Conservation (phyloP, 164 flowering plant species). For the Warburgia ugandensis region DNA sequence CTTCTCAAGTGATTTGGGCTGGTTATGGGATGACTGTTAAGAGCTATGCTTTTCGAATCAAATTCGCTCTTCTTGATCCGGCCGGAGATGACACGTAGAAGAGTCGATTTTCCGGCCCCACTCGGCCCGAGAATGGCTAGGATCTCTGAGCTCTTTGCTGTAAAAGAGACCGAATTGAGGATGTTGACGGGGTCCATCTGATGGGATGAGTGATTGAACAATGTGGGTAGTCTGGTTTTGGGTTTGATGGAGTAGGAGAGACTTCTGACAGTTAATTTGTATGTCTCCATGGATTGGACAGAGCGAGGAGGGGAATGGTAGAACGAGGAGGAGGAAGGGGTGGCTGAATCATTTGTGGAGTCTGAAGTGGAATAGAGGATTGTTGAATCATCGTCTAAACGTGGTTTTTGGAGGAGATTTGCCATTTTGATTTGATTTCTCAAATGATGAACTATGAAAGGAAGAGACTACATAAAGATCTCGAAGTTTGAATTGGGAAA, state of each 20-base stretch:
- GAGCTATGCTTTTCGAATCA: conserved; percentile 35
- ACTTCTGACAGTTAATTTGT: conserved; percentile 36
- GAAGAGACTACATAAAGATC: no score
- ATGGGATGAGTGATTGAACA: conserved; percentile 10
- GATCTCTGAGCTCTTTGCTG: conserved; percentile 50
- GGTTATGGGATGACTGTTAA: conserved; percentile 36
- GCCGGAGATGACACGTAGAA: conserved; percentile 66
- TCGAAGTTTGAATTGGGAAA: no score
- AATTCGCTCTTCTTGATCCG: conserved; percentile 37
- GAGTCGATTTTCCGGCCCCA: conserved; percentile 86
- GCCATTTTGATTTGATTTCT: no score
- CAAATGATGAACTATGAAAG: no score
- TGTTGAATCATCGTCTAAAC: conserved; percentile 41
- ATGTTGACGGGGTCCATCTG: conserved; percentile 36
- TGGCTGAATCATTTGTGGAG: conserved; percentile 47
- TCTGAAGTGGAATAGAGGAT: conserved; percentile 52
- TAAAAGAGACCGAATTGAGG: conserved; percentile 69
- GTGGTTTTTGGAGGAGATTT: conserved; percentile 26
- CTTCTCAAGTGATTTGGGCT: conserved; percentile 47
- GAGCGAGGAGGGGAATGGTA: conserved; percentile 23
- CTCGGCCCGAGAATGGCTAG: conserved; percentile 88
- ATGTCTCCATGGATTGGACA: conserved; percentile 14
- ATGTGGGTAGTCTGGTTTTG: conserved; percentile 7
- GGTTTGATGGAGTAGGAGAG: conserved; percentile 51
- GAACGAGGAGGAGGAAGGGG: conserved; percentile 48